Evolutionary conservation across 2,329 filamentous ascomycete genomes (phyloP), one percentile per base, ranked within the genome.

Genomic region (Teratosphaeria destructans): DNA sequence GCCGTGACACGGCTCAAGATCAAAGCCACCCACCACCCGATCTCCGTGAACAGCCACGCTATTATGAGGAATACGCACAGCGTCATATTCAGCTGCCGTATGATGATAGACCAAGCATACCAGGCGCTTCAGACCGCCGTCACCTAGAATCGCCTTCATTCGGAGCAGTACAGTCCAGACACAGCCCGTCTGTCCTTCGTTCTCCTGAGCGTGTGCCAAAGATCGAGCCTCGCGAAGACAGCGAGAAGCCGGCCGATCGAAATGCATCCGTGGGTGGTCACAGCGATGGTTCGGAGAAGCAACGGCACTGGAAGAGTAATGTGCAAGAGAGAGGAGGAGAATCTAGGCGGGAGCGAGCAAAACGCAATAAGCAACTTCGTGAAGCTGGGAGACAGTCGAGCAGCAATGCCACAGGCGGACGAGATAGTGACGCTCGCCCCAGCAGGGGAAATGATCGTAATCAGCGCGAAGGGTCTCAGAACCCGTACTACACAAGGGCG

Each of bases 281-380:
- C 27, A 54, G 52, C 52, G 52, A 54, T n/a, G 32, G 32, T 29
- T 32, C 52, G 12, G 52, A 54, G 26, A 54, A 54, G 27, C 52
- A 54, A 23, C 52, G 52, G 14, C 52, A 35, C n/a, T 35, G 27
- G 19, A 58, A 58, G 29, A 58, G 27, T 16, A 58, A 58, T 26
- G 32, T 34, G 32, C 43, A 43, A 16, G 56, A 58, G 29, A 27
- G 56, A 35, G 39, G 26, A n/a, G 56, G 56, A 11, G 27, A 43
- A 23, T 54, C 56, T 7, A 35, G 56, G 32, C 43, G 56, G 2
- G 43, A 49, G 19, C 23, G 43, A 19, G 47, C 47, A 11, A 35
- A 54, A 29, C 52, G 52, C 43, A 58, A 58, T 16, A 58, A 35
- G 49, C 43, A 49, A 49, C 43, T 49, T 49, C 43, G 43, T n/a